Base-by-base conservation (phyloP, 2,329 filamentous ascomycete species). In the Epichloe amarillans region DNA sequence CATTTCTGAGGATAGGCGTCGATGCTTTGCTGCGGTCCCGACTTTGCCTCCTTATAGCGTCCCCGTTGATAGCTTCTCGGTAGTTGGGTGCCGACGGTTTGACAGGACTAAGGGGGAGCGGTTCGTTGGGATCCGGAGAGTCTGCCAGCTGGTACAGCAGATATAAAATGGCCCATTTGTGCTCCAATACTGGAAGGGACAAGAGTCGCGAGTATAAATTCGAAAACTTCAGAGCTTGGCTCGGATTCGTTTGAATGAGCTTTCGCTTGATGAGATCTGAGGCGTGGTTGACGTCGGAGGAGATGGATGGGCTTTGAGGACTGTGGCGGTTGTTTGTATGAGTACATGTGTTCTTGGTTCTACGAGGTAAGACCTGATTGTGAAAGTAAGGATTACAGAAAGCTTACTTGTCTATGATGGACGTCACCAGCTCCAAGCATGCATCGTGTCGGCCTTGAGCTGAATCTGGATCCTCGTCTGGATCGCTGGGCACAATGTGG, bases 141-240 rank as follows among this genome's bases (percentile, higher is more conserved):
- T 90, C 86, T 54, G 87, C 82, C 46, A 96, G 77, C 60, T 88
- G 83, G 64, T 93, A 86, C 41, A 98, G 78, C 41, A 98, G 81
- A 64, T 94, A 94, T 19, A 98, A 75, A 57, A 98, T 96, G 3
- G 86, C 88, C 89, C 90, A 97, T 76, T 98, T 98, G 67, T 95
- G 86, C 61, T 87, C 86, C 43, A 98, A 76, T 5, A 97, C 90
- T 0, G 90, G 90, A 57, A 96, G 82, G n/a, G 88, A 86, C 26
- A 96, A 74, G 17, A 98, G 77, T 51, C 88, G 80, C 36, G 88
- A 88, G 68, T 96, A 95, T 30, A 98, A 77, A 62, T 95, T 94
- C 23, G 88, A 85, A 68, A 96, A 95, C 54, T 84, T 80, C 19
- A 91, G 75, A 3, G 90, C 88, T 66, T 90, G 86, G 56, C 78